Evolutionary conservation across 2,329 filamentous ascomycete species (phyloP).

Genomic region (Penicillium sp.): DNA sequence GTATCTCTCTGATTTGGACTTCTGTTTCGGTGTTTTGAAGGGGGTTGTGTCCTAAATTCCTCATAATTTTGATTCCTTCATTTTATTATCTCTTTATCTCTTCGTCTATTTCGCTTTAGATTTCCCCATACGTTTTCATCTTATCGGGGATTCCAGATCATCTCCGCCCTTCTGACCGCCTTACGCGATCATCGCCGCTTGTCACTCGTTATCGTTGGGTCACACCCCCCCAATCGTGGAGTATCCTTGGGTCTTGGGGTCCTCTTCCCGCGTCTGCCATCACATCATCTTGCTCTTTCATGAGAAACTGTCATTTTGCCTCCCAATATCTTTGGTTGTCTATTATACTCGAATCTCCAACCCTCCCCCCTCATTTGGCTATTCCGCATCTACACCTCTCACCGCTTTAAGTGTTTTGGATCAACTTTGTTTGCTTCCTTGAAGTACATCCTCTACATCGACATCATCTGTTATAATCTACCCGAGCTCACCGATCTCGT

Average conservation of each 20-base stretch:
- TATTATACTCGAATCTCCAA: conserved; percentile 5
- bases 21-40: neutral
- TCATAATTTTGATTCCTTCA: neutral
- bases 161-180: conserved; percentile 36
- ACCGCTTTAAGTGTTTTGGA: conserved; percentile 7
- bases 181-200: conserved; percentile 23
- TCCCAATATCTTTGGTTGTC: conserved; percentile 1
- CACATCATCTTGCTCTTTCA: conserved; percentile 31
- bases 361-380: neutral
- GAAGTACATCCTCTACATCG: conserved; percentile 4
- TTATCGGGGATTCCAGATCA: conserved; percentile 7
- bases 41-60: neutral
- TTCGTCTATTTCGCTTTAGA: neutral
- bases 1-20: conserved; percentile 12
- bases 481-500: conserved; percentile 9
- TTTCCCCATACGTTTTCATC: neutral
- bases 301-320: conserved; percentile 14
- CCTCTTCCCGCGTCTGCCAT: conserved; percentile 21
- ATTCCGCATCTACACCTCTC: neutral
- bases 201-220: conserved; percentile 36
- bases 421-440: conserved; percentile 1
- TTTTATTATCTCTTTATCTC: neutral
- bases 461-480: conserved; percentile 1
- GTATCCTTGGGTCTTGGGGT: conserved; percentile 27
- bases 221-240: conserved; percentile 21